Evolutionary conservation across 2,329 filamentous ascomycete species (phyloP).

Genomic region (Aspergillus caelatus): DNA sequence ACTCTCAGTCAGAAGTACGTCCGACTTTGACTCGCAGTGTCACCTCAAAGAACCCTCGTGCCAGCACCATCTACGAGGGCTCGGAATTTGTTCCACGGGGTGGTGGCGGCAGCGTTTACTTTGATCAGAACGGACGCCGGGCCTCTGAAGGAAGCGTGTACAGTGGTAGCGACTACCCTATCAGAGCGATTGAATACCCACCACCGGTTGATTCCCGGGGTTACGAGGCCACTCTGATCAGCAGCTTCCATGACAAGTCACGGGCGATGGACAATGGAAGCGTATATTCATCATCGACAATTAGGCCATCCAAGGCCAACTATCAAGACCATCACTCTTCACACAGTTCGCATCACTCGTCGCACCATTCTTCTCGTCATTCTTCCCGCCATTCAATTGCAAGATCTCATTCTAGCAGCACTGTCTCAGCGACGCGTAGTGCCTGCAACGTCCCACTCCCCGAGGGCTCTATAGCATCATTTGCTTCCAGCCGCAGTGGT

Average conservation of each 20-base stretch:
- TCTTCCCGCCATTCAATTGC: slow-evolving; percentile 23
- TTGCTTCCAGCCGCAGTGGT: slow-evolving; percentile 27
- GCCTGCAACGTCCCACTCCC: slow-evolving; percentile 43
- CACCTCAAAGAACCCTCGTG: slow-evolving; percentile 44
- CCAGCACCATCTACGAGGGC: slow-evolving; percentile 45
- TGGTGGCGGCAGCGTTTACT: slow-evolving; percentile 23
- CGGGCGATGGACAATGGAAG: slow-evolving; percentile 33
- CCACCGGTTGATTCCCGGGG: slow-evolving; percentile 31
- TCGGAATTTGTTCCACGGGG: slow-evolving; percentile 33
- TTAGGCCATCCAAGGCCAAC: slow-evolving; percentile 36
- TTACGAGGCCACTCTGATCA: slow-evolving; percentile 45
- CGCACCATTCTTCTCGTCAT: slow-evolving; percentile 22
- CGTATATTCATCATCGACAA: slow-evolving; percentile 40
- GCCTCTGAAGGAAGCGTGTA: slow-evolving; percentile 43
- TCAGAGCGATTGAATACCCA: slow-evolving; percentile 46
- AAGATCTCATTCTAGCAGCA: slow-evolving; percentile 27
- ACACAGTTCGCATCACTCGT: slow-evolving; percentile 22
- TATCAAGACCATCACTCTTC: slow-evolving; percentile 28
- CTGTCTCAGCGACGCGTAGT: slow-evolving; percentile 35
- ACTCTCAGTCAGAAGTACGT: slow-evolving; percentile 32
- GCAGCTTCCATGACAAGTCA: slow-evolving; percentile 42
- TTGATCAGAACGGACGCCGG: slow-evolving; percentile 36
- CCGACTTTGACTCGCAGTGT: slow-evolving; percentile 37
- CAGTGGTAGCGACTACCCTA: slow-evolving; percentile 35
- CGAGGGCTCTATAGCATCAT: slow-evolving; percentile 27